These are phyloP conservation scores for Adiantum capillusveneris DNA, from an alignment of 75 land plant genomes.

Conservation along the genomic window DNA sequence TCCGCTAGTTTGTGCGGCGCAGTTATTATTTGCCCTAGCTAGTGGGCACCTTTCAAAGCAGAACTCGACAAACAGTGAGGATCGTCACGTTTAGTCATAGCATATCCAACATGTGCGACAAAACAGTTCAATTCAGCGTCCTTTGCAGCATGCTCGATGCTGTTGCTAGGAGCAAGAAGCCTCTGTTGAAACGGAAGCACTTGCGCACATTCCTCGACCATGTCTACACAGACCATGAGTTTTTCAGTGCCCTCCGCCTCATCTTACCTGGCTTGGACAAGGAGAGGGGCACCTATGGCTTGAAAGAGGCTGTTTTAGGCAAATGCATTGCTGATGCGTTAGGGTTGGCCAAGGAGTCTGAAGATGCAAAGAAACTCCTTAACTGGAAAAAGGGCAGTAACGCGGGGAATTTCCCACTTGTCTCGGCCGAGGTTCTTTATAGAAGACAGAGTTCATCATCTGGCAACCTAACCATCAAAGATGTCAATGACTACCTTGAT, in stretches of 20 bases:
- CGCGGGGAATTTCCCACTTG: constrained; percentile 84
- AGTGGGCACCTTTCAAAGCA: too few species aligned
- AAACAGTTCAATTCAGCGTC: constrained; percentile 57
- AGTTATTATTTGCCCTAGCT: too few species aligned
- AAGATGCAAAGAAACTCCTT: constrained; percentile 67
- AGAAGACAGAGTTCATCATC: constrained; percentile 65
- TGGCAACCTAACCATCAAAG: constrained; percentile 67
- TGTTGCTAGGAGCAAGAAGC: constrained; percentile 47
- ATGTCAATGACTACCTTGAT: constrained; percentile 80
- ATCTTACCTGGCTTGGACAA: constrained; percentile 76
- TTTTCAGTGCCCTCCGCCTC: constrained; percentile 73
- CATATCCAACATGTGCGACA: constrained; percentile 46
- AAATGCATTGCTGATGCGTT: constrained; percentile 72
- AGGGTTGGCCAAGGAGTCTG: constrained; percentile 71
- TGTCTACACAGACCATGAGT: constrained; percentile 49
- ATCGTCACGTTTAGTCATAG: too few species aligned
- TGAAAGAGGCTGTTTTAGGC: constrained; percentile 80
- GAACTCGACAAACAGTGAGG: too few species aligned
- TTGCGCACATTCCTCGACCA: constrained; percentile 74
- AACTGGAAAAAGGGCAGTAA: constrained; percentile 86
- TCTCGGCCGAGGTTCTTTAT: constrained; percentile 77
- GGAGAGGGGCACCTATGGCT: constrained; percentile 74
- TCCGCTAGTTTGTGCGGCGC: too few species aligned
- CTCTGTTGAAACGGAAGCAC: constrained; percentile 66
- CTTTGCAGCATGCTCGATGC: constrained; percentile 62